phyloP scores from a whole-genome alignment of 1,284 basidiomycete genomes.

The Ceratobasidium sp. region DNA sequence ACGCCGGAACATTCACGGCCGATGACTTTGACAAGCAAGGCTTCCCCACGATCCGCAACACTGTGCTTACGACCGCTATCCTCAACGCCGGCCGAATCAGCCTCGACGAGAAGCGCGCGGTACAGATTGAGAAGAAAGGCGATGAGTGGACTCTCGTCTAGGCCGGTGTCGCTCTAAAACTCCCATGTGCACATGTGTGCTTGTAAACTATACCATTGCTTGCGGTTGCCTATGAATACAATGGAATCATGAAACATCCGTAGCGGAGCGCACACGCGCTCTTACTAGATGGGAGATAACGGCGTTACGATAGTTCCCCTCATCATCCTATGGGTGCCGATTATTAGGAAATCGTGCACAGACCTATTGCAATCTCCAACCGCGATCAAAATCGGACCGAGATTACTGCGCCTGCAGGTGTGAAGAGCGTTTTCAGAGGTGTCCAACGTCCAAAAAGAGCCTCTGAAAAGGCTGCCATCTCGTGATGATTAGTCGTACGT shows the following conservation, averaged over 20 bases:
- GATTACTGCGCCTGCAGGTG: constrained; percentile 27
- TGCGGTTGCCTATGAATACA: constrained; percentile 32
- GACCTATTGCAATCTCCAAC: constrained; percentile 5
- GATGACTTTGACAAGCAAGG: constrained; percentile 76
- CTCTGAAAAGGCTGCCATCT: background rate
- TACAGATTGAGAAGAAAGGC: constrained; percentile 75
- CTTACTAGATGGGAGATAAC: background rate
- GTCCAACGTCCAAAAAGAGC: background rate
- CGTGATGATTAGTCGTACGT: background rate
- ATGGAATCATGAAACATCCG: constrained; percentile 5
- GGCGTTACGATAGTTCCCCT: background rate
- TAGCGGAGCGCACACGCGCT: background rate
- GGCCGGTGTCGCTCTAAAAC: constrained; percentile 4
- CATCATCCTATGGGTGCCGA: constrained; percentile 29
- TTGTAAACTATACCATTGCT: constrained; percentile 33
- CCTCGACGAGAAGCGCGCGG: constrained; percentile 85
- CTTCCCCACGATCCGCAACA: constrained; percentile 88
- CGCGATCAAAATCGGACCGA: constrained; percentile 39
- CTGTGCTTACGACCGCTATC: constrained; percentile 90
- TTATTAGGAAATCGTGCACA: background rate
- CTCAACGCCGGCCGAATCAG: constrained; percentile 89
- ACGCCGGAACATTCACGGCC: constrained; percentile 67
- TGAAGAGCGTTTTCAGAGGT: constrained; percentile 16
- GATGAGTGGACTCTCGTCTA: constrained; percentile 77
- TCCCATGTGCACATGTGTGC: constrained; percentile 24